phyloP scores from a whole-genome alignment of 2,329 filamentous ascomycete genomes.

The Aspergillus luchuensis region DNA sequence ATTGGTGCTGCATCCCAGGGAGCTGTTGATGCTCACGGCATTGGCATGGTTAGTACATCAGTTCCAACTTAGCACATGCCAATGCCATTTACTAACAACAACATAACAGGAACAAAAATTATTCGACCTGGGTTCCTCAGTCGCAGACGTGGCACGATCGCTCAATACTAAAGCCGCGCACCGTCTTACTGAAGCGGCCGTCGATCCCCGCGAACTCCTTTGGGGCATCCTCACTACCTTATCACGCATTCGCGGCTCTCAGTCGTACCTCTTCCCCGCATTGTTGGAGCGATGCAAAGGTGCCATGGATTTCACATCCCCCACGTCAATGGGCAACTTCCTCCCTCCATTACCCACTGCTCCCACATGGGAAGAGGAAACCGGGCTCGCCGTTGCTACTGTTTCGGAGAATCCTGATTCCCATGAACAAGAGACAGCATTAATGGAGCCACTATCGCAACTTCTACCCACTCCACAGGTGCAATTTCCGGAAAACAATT shows the following conservation, averaged over 20 bases:
- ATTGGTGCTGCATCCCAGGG: conserved; percentile 73
- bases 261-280: conserved; percentile 39
- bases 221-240: conserved; percentile 44
- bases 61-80: no score
- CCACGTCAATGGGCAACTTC: conserved; percentile 33
- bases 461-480: conserved; percentile 13
- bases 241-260: conserved; percentile 42
- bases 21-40: conserved; percentile 73
- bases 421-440: conserved; percentile 3
- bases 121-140: conserved; percentile 38
- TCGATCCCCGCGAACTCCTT: conserved; percentile 39
- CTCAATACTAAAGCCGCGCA: conserved; percentile 31
- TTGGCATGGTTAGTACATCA: conserved; percentile 65
- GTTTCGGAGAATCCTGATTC: conserved; percentile 1
- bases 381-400: conserved; percentile 7
- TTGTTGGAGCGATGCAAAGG: conserved; percentile 36
- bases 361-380: background rate
- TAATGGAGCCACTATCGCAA: conserved; percentile 4
- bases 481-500: conserved; percentile 1
- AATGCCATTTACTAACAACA: background rate
- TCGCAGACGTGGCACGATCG: conserved; percentile 38
- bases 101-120: conserved; percentile 40
- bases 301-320: conserved; percentile 35
- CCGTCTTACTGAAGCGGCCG: conserved; percentile 32
- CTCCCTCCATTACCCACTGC: conserved; percentile 15